Percentiles rank a stretch among this genome's conserved stretches.
phyloP scores from a whole-genome alignment of 768 basidiomycete genomes.

The Saitozyma podzolica region DNA sequence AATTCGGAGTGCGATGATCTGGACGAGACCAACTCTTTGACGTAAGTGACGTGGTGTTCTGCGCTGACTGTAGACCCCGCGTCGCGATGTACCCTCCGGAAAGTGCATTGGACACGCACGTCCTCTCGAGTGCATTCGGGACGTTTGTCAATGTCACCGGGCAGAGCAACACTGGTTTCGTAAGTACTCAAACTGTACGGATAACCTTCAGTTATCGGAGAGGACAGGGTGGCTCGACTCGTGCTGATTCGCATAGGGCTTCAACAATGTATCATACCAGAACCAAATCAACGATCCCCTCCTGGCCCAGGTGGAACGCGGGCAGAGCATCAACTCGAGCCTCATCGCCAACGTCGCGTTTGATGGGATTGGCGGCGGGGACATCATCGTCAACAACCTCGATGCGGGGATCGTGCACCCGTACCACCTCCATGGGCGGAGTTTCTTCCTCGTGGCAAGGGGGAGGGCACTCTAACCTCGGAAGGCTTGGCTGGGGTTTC shows the following conservation, averaged over 20 bases:
- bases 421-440: constrained; percentile 31
- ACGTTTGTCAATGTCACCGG: constrained; percentile 20
- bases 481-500: not conserved
- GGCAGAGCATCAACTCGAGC: constrained; percentile 6
- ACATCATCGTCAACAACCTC: constrained; percentile 36
- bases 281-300: constrained; percentile 32
- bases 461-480: constrained; percentile 18
- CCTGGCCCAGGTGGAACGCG: constrained; percentile 15
- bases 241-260: constrained; percentile 2
- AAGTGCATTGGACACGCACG: constrained; percentile 8
- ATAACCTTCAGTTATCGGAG: no score
- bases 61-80: constrained; percentile 14
- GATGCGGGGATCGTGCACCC: constrained; percentile 25
- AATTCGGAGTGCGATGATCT: constrained; percentile 20
- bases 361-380: constrained; percentile 17
- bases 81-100: constrained; percentile 12
- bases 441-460: constrained; percentile 28
- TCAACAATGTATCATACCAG: constrained; percentile 25
- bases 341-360: constrained; percentile 20
- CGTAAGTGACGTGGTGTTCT: constrained; percentile 11
- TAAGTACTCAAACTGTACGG: no score
- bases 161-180: constrained; percentile 15
- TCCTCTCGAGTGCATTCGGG: constrained; percentile 17
- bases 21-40: constrained; percentile 17
- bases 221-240: no score